Base-by-base conservation (phyloP, 495 filamentous ascomycete species). In the Aspergillus avenaceus region DNA sequence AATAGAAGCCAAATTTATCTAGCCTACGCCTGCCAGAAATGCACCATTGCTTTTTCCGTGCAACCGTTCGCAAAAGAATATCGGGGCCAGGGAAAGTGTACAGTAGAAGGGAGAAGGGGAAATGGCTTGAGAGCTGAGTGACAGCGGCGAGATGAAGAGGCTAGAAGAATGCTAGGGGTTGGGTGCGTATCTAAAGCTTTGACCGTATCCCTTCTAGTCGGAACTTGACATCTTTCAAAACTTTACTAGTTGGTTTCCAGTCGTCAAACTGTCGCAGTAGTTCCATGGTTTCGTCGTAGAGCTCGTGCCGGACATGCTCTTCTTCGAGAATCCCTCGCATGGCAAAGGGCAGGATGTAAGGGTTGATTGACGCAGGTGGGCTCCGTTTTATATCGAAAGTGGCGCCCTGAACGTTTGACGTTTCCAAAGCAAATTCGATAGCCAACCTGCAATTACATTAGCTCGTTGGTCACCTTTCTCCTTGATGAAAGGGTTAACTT, bases 181-280 rank as follows among this genome's bases (percentile, higher is more conserved):
- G 23, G 14, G 18, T 1, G 2, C 18, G 29, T 36, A 18, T 16
- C 52, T 66, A 96, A 25, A 93, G 71, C 66, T 90, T 95, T 5
- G 86, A 91, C 55, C 88, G 76, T 38, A 98, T 91, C 7, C 87
- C 91, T 75, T 98, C 93, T 32, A 98, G 71, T 55, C 93, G 79
- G 64, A 95, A 98, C 63, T 93, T 96, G 27, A 98, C 93, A 73
- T 98, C 93, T 67, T 90, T 96, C 47, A 98, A 70, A 26, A 85
- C 86, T 72, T 97, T 98, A 8, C 79, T 93, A 0, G 75, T 75
- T 7, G 93, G 93, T 62, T 86, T 90, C 93, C 93, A 98, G 37
- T 89, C 83, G 63, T 98, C 91, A 66, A 97, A 98, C 59, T 95
- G 85, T 56, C 76, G 75, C 11, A 98, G 72, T 34, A 98, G 69